Conservation (phyloP, 306 rosid species). For the Prunus mira region DNA sequence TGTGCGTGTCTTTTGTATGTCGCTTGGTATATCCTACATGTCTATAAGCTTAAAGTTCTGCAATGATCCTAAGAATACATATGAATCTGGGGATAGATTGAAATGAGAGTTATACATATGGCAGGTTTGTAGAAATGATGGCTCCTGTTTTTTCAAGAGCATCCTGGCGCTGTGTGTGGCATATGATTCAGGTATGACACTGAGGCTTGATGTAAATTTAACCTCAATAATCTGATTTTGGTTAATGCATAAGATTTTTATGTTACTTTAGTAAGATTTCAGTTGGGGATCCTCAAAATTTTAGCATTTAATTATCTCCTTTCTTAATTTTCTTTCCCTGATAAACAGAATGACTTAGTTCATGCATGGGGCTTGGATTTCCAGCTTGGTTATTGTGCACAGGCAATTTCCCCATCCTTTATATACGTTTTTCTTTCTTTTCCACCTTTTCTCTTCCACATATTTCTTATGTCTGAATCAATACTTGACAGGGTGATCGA, state of each 20-base stretch:
- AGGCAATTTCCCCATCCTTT: slow-evolving; percentile 21
- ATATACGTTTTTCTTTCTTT: neutral
- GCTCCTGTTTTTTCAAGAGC: slow-evolving; percentile 46
- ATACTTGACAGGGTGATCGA: slow-evolving; percentile 41
- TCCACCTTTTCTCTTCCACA: neutral
- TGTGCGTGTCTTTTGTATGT: neutral
- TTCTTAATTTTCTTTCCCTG: neutral
- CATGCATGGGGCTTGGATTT: slow-evolving; percentile 58
- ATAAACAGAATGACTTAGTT: slow-evolving; percentile 41
- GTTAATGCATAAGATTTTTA: neutral
- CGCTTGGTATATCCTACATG: neutral
- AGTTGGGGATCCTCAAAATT: too few relatives aligned
- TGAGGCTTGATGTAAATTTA: neutral
- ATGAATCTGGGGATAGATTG: neutral
- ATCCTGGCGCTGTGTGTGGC: slow-evolving; percentile 50
- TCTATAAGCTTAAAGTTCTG: neutral
- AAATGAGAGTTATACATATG: neutral
- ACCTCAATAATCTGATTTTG: neutral
- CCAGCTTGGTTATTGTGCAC: slow-evolving; percentile 44
- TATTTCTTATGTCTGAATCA: slow-evolving; percentile 1
- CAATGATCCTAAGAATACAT: too few relatives aligned
- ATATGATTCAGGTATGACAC: slow-evolving; percentile 41
- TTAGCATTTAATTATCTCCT: neutral
- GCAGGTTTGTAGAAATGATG: slow-evolving; percentile 55
- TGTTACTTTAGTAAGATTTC: too few relatives aligned